Percentiles rank a stretch among this genome's conserved stretches.
These are phyloP conservation scores for Candida germanica DNA, from an alignment of 805 yeast genomes.

Conservation along the genomic window DNA sequence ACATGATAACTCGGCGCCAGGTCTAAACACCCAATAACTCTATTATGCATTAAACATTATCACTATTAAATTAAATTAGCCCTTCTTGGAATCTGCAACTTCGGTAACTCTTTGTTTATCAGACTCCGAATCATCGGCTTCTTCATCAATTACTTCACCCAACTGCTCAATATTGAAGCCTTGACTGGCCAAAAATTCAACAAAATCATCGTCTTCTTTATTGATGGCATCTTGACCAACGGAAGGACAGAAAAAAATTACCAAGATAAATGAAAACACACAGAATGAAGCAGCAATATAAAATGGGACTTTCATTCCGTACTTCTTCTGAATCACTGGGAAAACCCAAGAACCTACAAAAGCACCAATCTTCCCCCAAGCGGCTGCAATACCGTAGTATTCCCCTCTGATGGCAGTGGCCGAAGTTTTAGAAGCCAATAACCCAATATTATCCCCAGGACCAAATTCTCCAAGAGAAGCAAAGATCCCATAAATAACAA, in stretches of 20 bases:
- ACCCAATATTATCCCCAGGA: slow-evolving; percentile 89
- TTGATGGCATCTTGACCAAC: slow-evolving; percentile 81
- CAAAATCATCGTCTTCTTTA: slow-evolving; percentile 70
- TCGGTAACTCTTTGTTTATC: slow-evolving; percentile 6
- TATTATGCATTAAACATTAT: background rate
- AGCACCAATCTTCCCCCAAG: slow-evolving; percentile 89
- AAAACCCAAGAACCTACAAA: slow-evolving; percentile 87
- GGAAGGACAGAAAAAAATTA: slow-evolving; percentile 70
- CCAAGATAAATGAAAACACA: slow-evolving; percentile 64
- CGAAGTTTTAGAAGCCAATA: slow-evolving; percentile 79
- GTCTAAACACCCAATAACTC: no score
- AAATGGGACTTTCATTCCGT: slow-evolving; percentile 47
- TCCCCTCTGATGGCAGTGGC: slow-evolving; percentile 89
- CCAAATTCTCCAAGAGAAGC: slow-evolving; percentile 89
- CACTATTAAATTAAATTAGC: slow-evolving; percentile 1
- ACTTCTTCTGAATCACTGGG: slow-evolving; percentile 68
- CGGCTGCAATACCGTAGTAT: slow-evolving; percentile 89
- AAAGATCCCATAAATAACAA: slow-evolving; percentile 86
- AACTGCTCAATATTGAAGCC: slow-evolving; percentile 69
- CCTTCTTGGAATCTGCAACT: background rate
- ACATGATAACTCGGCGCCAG: no score
- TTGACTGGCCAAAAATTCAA: slow-evolving; percentile 59
- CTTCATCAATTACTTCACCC: slow-evolving; percentile 33
- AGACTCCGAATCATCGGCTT: slow-evolving; percentile 6
- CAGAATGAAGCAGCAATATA: slow-evolving; percentile 79